These are phyloP conservation scores for Camellia lanceoleosa DNA, from an alignment of 148 eudicot genomes.

Conservation along the genomic window DNA sequence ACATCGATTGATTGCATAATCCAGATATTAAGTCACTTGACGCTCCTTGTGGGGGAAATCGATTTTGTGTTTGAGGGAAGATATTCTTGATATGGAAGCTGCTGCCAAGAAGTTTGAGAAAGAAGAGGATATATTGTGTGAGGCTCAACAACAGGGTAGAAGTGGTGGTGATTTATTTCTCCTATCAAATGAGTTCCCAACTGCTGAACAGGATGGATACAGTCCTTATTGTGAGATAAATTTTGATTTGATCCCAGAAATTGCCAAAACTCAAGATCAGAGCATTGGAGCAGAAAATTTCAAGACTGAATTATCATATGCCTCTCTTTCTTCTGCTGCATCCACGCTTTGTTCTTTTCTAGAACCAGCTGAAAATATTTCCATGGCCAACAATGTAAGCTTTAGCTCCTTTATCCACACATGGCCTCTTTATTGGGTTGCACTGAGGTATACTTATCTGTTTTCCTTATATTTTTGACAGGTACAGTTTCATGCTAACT, in stretches of 20 bases:
- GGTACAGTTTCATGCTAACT: slow-evolving; percentile 33
- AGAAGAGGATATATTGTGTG: slow-evolving; percentile 44
- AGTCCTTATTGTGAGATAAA: slow-evolving; percentile 59
- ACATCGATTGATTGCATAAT: neutral
- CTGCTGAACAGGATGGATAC: slow-evolving; percentile 53
- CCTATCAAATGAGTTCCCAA: slow-evolving; percentile 36
- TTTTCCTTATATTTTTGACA: slow-evolving; percentile 17
- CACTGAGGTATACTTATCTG: neutral
- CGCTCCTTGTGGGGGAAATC: slow-evolving; percentile 66
- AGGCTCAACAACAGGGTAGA: slow-evolving; percentile 38
- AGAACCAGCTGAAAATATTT: slow-evolving; percentile 22
- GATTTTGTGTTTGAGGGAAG: slow-evolving; percentile 59
- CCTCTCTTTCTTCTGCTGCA: slow-evolving; percentile 52
- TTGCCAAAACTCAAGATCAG: slow-evolving; percentile 15
- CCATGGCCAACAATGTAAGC: slow-evolving; percentile 41
- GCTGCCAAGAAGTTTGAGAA: slow-evolving; percentile 80
- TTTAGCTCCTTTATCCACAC: neutral
- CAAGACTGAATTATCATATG: slow-evolving; percentile 31
- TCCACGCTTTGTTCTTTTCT: slow-evolving; percentile 41
- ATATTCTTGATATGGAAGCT: slow-evolving; percentile 67
- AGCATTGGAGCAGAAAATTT: slow-evolving; percentile 18
- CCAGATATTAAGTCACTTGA: slow-evolving; percentile 51
- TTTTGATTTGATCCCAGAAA: slow-evolving; percentile 22
- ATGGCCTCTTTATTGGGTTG: neutral
- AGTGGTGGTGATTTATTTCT: slow-evolving; percentile 45